Base-by-base conservation (phyloP, 2,329 filamentous ascomycete species). In the Ophiosphaerella narmari region DNA sequence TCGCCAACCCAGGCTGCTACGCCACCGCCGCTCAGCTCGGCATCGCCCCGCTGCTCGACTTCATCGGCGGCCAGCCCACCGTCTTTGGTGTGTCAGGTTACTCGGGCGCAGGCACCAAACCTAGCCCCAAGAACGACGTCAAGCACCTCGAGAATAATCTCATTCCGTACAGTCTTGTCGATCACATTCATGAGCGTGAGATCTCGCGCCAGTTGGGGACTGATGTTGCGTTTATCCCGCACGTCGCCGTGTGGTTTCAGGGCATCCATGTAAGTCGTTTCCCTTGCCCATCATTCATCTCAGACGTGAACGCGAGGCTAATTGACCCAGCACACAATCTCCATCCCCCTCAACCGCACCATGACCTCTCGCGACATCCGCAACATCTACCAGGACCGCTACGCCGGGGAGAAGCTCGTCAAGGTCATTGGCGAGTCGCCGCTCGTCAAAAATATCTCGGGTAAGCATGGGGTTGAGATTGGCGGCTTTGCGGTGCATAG, bases 191-290 rank as follows among this genome's bases (percentile, higher is more conserved):
- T 77, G 94, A 99, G 80, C 85, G 84, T 39, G 94, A 97, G 74
- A 94, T 97, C 57, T 88, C 87, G 68, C 71, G 78, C 44, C 91
- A 96, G 70, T 83, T 97, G 9, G 89, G 87, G 41, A 81, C 78
- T 12, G 77, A 83, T 14, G 86, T 96, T 9, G 89, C 87, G 5
- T 99, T 99, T 71, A 88, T 94, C 50, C 94, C 94, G 6, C 94
- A 97, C 73, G 92, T 96, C 21, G 90, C 91, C n/a, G 86, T 88
- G 12, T 97, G 91, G 93, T 97, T 97, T 83, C 88, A 95, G 70
- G 93, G 93, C 57, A 97, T 97, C 63, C 86, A 90, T 70, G 79
- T 81, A 76, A 73, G 70, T 69, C 23, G 6, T 35, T 21, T 14
- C 8, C 7, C 14, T 40, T 11, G 2, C 18, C 18, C 18, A 23